Evolutionary conservation across 257 asterid species (phyloP), one percentile per base, ranked within the genome.

Genomic region (Scutellaria galericulata): DNA sequence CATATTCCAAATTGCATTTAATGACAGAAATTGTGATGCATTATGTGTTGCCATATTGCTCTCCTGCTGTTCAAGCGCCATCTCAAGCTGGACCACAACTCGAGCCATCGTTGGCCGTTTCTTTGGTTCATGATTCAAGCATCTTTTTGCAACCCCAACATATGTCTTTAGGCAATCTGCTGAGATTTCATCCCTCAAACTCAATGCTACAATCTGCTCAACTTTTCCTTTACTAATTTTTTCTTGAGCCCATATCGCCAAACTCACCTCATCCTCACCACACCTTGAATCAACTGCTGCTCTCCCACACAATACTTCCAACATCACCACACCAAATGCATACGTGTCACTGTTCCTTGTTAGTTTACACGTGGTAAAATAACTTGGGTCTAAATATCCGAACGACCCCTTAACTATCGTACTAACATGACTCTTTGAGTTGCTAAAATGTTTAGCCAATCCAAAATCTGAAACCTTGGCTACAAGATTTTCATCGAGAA

Each of bases 381-480:
- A 69, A 7, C 15, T 55, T 0, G 74, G 74, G 7, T 69, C 74
- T 3, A 69, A 42, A 13, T 69, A 69, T 6, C 74, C 65, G 13
- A 69, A 69, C 5, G 74, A 3, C 0, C 74, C 74, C 64, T 69
- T 54, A 11, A 55, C 9, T 3, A 45, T 14, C 6, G 73, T 46
- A 22, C 63, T 68, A 4, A 68, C 41, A 18, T 35, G 37, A 62
- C 73, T 52, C 10, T 11, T 27, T 11, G 24, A 14, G 18, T 7
- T 14, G 9, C 52, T 53, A 6, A 68, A 10, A 18, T 39, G 22
- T 8, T 68, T 68, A 8, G 73, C 73, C 63, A 70, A 0, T 4
- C 75, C 66, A 6, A 70, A 70, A 70, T 70, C 75, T 0, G 66
- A 24, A 22, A 70, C 75, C 47, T 70, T 56, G 2, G 66, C 47